Base-by-base conservation (phyloP, 805 yeast genomes). In the Metschnikowia dekortorum region DNA sequence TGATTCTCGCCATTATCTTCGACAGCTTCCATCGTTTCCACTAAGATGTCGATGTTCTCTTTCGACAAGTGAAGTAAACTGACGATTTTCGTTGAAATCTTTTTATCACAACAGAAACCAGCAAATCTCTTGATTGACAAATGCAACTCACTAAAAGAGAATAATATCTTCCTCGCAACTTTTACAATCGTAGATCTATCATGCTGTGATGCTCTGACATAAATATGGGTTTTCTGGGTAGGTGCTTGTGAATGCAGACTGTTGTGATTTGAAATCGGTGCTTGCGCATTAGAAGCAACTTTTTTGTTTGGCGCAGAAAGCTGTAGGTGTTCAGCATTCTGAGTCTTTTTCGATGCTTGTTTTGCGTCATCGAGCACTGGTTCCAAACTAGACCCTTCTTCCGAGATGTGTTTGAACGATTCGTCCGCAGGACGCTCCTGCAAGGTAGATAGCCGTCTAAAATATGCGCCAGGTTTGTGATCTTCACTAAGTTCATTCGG, bases 111-210 rank as follows among this genome's bases (percentile, higher is more conserved):
- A 53, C 86, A 82, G 53, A 81, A 82, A 0, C 83, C 78, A 7
- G 83, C 75, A 49, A 83, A 74, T 49, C 82, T 71, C 54, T 83
- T 69, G 8, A 84, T 69, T 4, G 81, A 79, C 34, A 82, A 76
- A 53, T 83, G 88, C 37, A 85, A 73, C 60, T 85, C 89, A 40
- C 84, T 80, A 49, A 83, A 78, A 2, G 87, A 73, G 60, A 82
- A 83, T 9, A 83, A 61, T 10, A 85, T 63, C 56, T 84, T 85
- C 50, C 87, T 70, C n/a, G 85, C 78, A 1, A 74, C 79, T 53
- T 71, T 79, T 14, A 75, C 65, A 2, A 70, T 57, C 2, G 65
- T 53, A 5, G 58, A 38, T 2, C 62, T 29, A 22, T 60, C 59
- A 44, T 51, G 52, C 44, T 34, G 40, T 8, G 28, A 7, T 10